Percentiles rank a stretch among this genome's conserved stretches.
Conservation (phyloP, 2,329 filamentous ascomycete genomes). For the Furcasterigmium sp. region DNA sequence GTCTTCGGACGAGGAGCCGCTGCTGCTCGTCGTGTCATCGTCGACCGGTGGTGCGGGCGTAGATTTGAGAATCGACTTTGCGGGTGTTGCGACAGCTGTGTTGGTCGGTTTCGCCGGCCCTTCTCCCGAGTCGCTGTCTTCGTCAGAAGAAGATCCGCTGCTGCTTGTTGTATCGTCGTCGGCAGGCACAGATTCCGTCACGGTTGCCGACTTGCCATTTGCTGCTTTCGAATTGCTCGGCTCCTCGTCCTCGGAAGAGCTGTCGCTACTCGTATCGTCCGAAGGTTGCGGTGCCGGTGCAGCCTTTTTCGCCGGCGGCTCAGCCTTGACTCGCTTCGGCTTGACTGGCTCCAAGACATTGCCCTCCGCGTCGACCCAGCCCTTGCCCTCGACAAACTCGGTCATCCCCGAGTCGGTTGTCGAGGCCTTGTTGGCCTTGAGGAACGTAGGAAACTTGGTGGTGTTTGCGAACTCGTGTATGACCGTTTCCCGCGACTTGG, state of each 20-base stretch:
- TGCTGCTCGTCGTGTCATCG: conserved; percentile 16
- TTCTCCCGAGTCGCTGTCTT: conserved; percentile 21
- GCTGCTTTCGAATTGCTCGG: not conserved
- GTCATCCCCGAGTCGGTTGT: conserved; percentile 35
- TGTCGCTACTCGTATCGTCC: conserved; percentile 27
- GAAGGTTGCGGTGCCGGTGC: not conserved
- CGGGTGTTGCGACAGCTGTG: conserved; percentile 4
- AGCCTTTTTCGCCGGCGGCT: conserved; percentile 16
- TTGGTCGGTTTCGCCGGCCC: conserved; percentile 5
- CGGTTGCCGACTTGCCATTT: not conserved
- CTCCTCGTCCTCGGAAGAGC: conserved; percentile 24
- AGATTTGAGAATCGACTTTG: conserved; percentile 4
- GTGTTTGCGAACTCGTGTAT: conserved; percentile 90
- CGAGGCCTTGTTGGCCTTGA: conserved; percentile 52
- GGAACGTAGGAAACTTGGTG: conserved; percentile 74
- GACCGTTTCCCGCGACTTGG: conserved; percentile 56
- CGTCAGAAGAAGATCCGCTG: conserved; percentile 28
- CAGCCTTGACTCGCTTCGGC: conserved; percentile 23
- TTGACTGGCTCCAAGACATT: conserved; percentile 63
- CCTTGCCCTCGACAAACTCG: conserved; percentile 76
- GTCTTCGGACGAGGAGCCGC: conserved; percentile 16
- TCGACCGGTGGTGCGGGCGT: conserved; percentile 14
- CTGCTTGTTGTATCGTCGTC: conserved; percentile 32
- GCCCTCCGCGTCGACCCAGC: conserved; percentile 80
- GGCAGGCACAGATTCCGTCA: not conserved